Evolutionary conservation across 441 rosid species (phyloP).

Genomic region (Biscutella laevigata): DNA sequence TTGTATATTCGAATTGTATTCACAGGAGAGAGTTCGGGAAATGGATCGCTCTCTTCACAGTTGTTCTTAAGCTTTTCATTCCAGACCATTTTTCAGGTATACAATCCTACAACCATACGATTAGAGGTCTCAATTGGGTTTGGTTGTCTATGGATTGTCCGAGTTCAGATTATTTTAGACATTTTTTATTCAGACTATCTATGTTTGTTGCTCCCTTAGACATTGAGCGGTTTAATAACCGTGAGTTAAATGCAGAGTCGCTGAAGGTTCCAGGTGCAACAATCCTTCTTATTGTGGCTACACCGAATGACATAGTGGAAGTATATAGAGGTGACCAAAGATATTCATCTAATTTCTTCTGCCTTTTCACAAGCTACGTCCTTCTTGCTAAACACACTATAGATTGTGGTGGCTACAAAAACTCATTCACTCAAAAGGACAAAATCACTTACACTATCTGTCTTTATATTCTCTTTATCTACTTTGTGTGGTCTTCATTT

Average conservation of each 20-base stretch:
- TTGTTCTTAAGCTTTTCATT: conserved; percentile 4
- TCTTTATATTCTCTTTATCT: neutral
- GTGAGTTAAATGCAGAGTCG: conserved; percentile 8
- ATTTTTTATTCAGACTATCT: too few relatives aligned
- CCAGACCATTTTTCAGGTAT: conserved; percentile 10
- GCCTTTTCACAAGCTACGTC: neutral
- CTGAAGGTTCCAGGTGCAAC: conserved; percentile 5
- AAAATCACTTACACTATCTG: conserved; percentile 12
- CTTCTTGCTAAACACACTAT: conserved; percentile 4
- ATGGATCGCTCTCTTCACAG: conserved; percentile 6
- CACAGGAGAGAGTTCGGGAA: neutral
- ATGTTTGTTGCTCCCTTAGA: too few relatives aligned
- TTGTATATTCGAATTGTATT: neutral
- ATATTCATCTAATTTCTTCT: neutral
- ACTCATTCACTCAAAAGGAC: conserved; percentile 6
- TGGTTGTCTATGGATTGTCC: too few relatives aligned
- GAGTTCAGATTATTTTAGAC: too few relatives aligned
- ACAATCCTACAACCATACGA: too few relatives aligned
- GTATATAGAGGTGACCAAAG: neutral
- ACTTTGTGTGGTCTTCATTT: too few relatives aligned
- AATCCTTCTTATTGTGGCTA: conserved; percentile 3
- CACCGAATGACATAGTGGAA: neutral
- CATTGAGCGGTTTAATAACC: too few relatives aligned
- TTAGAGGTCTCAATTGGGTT: too few relatives aligned
- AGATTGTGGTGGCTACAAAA: conserved; percentile 14